phyloP scores from a whole-genome alignment of 2,329 filamentous ascomycete genomes.

The Neopestalotiopsis clavispora region DNA sequence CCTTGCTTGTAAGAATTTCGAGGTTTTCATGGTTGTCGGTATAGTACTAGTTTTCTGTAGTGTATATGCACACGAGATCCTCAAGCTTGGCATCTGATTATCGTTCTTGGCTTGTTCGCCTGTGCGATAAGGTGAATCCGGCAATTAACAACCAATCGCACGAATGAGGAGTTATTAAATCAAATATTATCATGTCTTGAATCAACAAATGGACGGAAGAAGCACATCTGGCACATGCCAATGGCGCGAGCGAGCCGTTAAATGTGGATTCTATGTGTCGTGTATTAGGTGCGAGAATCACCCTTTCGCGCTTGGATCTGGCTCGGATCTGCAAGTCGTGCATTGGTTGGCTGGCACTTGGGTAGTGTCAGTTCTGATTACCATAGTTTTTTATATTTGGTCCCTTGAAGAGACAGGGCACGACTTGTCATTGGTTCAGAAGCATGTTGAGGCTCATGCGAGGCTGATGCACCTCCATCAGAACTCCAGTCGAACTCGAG shows the following conservation, averaged over 20 bases:
- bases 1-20: no score
- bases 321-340: background rate
- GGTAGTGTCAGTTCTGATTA: background rate
- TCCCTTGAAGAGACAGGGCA: background rate
- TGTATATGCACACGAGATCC: no score
- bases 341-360: background rate
- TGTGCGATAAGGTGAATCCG: background rate
- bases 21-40: no score
- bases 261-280: background rate
- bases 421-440: background rate
- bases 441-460: background rate
- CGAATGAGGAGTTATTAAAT: background rate
- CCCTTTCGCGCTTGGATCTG: background rate
- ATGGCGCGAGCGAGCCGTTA: background rate
- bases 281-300: background rate
- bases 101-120: background rate
- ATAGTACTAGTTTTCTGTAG: no score
- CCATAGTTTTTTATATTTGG: background rate
- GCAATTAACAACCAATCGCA: background rate
- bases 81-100: background rate
- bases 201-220: constrained; percentile 21
- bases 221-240: background rate
- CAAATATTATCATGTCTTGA: constrained; percentile 4
- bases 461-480: background rate
- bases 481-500: background rate